Evolutionary conservation across 768 basidiomycete genomes (phyloP).

Genomic region (Macrolepiota fuliginosa): DNA sequence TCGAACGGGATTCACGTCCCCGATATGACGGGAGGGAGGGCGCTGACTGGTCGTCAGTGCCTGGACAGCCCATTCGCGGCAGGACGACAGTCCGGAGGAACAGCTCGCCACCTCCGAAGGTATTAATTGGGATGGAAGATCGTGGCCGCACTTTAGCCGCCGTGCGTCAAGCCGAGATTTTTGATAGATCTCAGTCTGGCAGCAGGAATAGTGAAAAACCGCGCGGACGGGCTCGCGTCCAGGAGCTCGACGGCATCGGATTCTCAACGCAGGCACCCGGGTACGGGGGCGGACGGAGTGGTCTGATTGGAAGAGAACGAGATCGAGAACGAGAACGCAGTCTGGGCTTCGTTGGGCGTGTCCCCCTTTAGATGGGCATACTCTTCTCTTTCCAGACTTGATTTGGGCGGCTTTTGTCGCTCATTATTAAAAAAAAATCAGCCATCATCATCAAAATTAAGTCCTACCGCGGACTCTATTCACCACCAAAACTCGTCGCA

Average conservation of each 20-base stretch:
- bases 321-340: slow-evolving; percentile 22
- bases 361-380: not conserved
- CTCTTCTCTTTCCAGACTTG: not conserved
- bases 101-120: slow-evolving; percentile 56
- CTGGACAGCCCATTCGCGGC: slow-evolving; percentile 37
- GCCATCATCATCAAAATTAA: not conserved
- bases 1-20: not conserved
- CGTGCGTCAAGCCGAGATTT: slow-evolving; percentile 21
- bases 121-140: slow-evolving; percentile 33
- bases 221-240: slow-evolving; percentile 54
- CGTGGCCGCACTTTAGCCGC: slow-evolving; percentile 23
- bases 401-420: not conserved
- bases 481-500: not conserved
- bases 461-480: not conserved
- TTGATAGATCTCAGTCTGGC: slow-evolving; percentile 18
- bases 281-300: slow-evolving; percentile 63
- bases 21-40: not conserved
- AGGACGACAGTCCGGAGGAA: slow-evolving; percentile 52
- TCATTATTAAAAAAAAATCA: not conserved
- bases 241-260: slow-evolving; percentile 48
- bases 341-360: slow-evolving; percentile 2
- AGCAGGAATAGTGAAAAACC: slow-evolving; percentile 29
- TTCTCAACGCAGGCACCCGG: slow-evolving; percentile 53
- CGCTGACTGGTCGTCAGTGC: slow-evolving; percentile 42
- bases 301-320: slow-evolving; percentile 46